Evolutionary conservation across 805 yeast genomes (phyloP), one percentile per base, ranked within the genome.

Genomic region (Ogataea methylovora): DNA sequence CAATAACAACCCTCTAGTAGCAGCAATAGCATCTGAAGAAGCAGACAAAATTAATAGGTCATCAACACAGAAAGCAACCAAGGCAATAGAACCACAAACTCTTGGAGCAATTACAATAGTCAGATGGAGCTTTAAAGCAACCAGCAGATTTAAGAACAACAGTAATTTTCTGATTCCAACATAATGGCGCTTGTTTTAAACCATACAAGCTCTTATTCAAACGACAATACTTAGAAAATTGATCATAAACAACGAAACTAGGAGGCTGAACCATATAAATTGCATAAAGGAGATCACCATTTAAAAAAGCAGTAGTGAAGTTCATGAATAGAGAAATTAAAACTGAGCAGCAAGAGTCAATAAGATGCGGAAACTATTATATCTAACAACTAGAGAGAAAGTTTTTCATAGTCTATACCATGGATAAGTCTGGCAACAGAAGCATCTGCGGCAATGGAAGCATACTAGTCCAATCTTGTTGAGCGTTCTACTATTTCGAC

Each of bases 251-350:
- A n/a, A 16, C 16, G 23, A 19, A 33, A 4, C 36, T 26, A 9
- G 32, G 30, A 21, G 19, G 36, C 26, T 23, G 23, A 4, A 1
- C 16, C 40, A 34, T 40, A 24, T 40, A 38, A 18, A 38, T 33
- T 18, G 33, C 37, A 13, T 38, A 42, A 22, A 9, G 2, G 2
- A 40, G 22, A 4, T 29, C 36, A 2, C 41, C 43, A 33, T 41
- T 32, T 3, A 41, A 33, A 27, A 41, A 37, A 9, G 41, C 41
- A 10, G 40, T 41, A 6, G 34, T 39, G 12, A 41, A 40, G 31
- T 41, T 43, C 43, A 29, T 41, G 37, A 17, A 40, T 30, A 1
- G n/a, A 4, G 5, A 34, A n/a, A 13, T 20, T 23, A n/a, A 23
- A 37, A 38, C 24, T 31, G 37, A 3, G 39, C 37, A 20, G 33